phyloP scores from a whole-genome alignment of 2,329 filamentous ascomycete species.

The Fusarium sp. region DNA sequence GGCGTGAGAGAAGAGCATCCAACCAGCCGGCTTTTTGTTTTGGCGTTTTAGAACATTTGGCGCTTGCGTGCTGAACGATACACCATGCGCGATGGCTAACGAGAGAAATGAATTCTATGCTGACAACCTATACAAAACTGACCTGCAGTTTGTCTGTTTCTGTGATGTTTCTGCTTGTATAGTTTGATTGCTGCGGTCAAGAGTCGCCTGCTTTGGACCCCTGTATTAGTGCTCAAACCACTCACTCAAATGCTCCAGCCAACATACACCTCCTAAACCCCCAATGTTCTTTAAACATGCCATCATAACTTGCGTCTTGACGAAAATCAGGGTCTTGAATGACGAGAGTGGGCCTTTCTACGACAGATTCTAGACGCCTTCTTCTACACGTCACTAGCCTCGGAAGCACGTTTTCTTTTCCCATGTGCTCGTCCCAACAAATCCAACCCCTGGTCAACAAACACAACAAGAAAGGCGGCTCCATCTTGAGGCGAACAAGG shows the following conservation, averaged over 20 bases:
- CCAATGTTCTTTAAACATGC: slow-evolving; percentile 2
- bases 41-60: slow-evolving; percentile 34
- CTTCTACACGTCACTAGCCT: slow-evolving; percentile 33
- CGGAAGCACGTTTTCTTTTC: slow-evolving; percentile 39
- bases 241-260: slow-evolving; percentile 5
- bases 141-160: slow-evolving; percentile 8
- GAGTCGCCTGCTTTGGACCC: slow-evolving; percentile 5
- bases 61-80: slow-evolving; percentile 27
- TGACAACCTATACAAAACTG: slow-evolving; percentile 26
- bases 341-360: slow-evolving; percentile 38
- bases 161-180: slow-evolving; percentile 1
- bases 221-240: slow-evolving; percentile 31
- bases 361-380: slow-evolving; percentile 23
- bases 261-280: background rate
- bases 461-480: slow-evolving; percentile 29
- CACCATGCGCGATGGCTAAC: slow-evolving; percentile 41
- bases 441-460: slow-evolving; percentile 36
- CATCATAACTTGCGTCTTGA: background rate
- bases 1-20: slow-evolving; percentile 27
- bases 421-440: slow-evolving; percentile 51
- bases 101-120: slow-evolving; percentile 45
- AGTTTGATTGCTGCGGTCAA: slow-evolving; percentile 1
- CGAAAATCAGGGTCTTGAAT: slow-evolving; percentile 20
- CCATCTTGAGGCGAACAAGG: slow-evolving; percentile 23
- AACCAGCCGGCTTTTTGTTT: slow-evolving; percentile 27